phyloP scores from a whole-genome alignment of 768 basidiomycete genomes.

The Mycena filopes region DNA sequence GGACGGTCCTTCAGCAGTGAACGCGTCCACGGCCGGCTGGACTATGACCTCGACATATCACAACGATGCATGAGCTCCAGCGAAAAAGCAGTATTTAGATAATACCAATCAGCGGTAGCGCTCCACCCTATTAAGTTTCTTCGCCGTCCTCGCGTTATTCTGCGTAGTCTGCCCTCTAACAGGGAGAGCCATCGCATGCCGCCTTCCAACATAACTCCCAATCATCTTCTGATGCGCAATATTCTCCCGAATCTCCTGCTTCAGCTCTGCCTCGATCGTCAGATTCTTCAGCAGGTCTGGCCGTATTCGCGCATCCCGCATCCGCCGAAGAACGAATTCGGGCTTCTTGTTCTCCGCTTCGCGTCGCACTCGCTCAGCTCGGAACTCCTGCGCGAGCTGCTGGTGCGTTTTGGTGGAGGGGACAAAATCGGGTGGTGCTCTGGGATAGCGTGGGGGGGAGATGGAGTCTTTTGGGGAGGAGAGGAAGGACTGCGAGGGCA shows the following conservation, averaged over 20 bases:
- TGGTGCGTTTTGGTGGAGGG: constrained; percentile 56
- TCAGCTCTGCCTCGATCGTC: constrained; percentile 89
- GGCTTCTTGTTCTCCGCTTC: constrained; percentile 46
- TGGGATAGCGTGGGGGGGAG: constrained; percentile 71
- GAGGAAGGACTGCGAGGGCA: constrained; percentile 91
- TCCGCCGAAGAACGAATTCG: constrained; percentile 26
- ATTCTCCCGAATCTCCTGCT: constrained; percentile 85
- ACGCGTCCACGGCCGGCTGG: too few relatives aligned
- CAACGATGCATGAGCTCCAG: neutral
- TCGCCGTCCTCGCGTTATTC: constrained; percentile 91
- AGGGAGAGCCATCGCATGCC: constrained; percentile 93
- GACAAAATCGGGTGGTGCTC: constrained; percentile 65
- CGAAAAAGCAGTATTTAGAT: neutral
- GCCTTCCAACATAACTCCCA: constrained; percentile 91
- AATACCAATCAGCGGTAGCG: constrained; percentile 49
- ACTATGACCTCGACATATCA: too few relatives aligned
- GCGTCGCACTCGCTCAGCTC: constrained; percentile 41
- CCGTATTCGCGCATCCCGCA: constrained; percentile 34
- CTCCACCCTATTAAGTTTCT: constrained; percentile 88
- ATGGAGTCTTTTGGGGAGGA: constrained; percentile 87
- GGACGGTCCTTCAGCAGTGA: too few relatives aligned
- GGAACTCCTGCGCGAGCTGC: constrained; percentile 53
- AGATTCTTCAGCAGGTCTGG: constrained; percentile 77
- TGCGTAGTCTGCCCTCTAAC: constrained; percentile 95
- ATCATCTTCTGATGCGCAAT: constrained; percentile 94